Conservation (phyloP, 129 eudicot genomes). For the Pittosporum tobira region DNA sequence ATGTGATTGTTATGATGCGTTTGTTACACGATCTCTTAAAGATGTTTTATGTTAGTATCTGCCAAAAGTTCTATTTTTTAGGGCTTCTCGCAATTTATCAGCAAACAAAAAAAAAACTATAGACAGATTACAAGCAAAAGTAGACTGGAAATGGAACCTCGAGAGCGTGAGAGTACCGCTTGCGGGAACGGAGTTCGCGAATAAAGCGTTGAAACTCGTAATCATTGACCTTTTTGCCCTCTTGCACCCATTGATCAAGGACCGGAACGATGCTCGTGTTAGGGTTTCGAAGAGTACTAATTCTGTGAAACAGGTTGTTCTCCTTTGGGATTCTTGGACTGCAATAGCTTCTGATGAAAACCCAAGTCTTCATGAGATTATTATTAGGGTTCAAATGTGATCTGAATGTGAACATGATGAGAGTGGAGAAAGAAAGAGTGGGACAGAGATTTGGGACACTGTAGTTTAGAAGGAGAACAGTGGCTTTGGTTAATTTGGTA, state of each 20-base stretch:
- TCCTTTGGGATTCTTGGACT: neutral
- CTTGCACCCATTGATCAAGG: constrained; percentile 22
- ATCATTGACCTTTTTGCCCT: constrained; percentile 19
- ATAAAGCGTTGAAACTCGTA: constrained; percentile 21
- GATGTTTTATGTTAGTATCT: too few species aligned
- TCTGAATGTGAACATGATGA: neutral
- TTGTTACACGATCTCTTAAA: neutral
- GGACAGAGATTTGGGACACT: neutral
- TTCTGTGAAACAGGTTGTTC: constrained; percentile 19
- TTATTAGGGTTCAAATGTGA: neutral
- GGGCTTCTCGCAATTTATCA: neutral
- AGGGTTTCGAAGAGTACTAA: constrained; percentile 17
- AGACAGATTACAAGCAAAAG: neutral
- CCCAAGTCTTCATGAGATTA: neutral
- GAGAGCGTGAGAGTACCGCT: constrained; percentile 34
- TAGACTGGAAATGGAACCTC: constrained; percentile 18
- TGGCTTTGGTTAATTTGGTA: neutral
- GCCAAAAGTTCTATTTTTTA: too few species aligned
- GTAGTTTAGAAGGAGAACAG: neutral
- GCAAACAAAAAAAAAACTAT: neutral
- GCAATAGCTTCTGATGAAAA: neutral
- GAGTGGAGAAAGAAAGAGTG: too few species aligned
- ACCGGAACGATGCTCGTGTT: constrained; percentile 8
- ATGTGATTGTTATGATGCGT: too few species aligned
- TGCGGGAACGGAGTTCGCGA: constrained; percentile 29